These are phyloP conservation scores for Microbotryomycetes sp. DNA, from an alignment of 1,284 basidiomycete genomes.

Conservation along the genomic window DNA sequence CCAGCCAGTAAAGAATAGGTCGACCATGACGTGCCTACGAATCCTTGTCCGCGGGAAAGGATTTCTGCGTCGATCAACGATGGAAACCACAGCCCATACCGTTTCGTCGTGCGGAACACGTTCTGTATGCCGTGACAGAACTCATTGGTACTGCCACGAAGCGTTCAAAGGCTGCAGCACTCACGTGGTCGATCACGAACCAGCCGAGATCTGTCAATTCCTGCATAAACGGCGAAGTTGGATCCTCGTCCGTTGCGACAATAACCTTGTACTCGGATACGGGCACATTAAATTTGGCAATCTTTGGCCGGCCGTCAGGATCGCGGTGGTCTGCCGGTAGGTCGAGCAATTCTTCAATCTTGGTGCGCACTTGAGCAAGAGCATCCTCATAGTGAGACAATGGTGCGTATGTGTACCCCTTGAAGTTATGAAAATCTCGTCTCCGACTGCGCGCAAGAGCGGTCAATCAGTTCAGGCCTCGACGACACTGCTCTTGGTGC, in stretches of 20 bases:
- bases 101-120: not conserved
- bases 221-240: not conserved
- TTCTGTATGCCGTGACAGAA: not conserved
- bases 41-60: not conserved
- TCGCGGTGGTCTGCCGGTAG: not conserved
- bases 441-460: not conserved
- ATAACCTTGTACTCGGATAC: not conserved
- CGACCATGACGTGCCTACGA: conserved; percentile 1
- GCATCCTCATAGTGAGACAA: not conserved
- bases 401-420: not conserved
- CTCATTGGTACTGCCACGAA: too few relatives aligned
- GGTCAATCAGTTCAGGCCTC: too few relatives aligned
- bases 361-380: not conserved
- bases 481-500: too few relatives aligned
- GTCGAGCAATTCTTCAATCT: not conserved
- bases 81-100: not conserved
- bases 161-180: not conserved
- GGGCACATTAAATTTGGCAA: not conserved
- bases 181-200: not conserved
- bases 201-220: not conserved
- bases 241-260: not conserved
- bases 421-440: not conserved
- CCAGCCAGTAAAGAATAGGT: not conserved
- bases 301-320: not conserved
- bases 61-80: not conserved